Base-by-base conservation (phyloP, 768 basidiomycete genomes). In the Macrolepiota albuminosa region DNA sequence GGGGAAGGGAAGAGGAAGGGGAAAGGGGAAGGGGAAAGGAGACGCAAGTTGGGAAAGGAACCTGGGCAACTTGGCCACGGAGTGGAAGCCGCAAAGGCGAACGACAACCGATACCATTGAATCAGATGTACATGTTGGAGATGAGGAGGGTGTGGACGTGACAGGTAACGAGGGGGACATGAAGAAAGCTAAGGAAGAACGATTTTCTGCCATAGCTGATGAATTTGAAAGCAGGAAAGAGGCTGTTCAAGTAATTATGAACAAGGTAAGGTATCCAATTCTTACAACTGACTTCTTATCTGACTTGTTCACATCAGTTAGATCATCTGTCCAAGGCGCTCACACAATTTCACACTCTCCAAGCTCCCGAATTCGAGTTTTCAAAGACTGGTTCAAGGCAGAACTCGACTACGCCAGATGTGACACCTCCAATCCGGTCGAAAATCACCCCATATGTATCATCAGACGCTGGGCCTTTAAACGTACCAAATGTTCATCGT, bases 211-310 rank as follows among this genome's bases (percentile, higher is more conserved):
- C 61, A 75, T 91, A 39, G 81, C 86, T 8, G 80, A 83, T 58
- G 85, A 85, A 65, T 91, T 92, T 68, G 80, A 83, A 54, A 85
- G 85, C 31, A 79, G 87, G 57, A 89, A 86, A 68, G 81, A 84
- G 60, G 82, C 84, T 36, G 88, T 91, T 21, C 80, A 83, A 55
- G 80, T 76, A 34, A 87, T 93, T 36, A 91, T 92, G 90, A 69
- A 68, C 70, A 90, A 89, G 80, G 69, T 69, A 90, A 89, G 80
- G 90, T 88, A 61, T 46, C 3, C 46, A n/a, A 6, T 6, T 11
- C 11, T 4, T 54, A 11, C n/a, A 11, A 31, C 59, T 43, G 46
- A 26, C 42, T 59, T 24, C 21, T 48, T 10, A 24, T 31, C 54
- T 52, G 45, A 60, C 43, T 34, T 34, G 36, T 53, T n/a, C 58